A percentile compares a stretch with the other conserved stretches of the same genome.
phyloP scores from a whole-genome alignment of 202 grass and related monocot species.

The Setaria viridis region DNA sequence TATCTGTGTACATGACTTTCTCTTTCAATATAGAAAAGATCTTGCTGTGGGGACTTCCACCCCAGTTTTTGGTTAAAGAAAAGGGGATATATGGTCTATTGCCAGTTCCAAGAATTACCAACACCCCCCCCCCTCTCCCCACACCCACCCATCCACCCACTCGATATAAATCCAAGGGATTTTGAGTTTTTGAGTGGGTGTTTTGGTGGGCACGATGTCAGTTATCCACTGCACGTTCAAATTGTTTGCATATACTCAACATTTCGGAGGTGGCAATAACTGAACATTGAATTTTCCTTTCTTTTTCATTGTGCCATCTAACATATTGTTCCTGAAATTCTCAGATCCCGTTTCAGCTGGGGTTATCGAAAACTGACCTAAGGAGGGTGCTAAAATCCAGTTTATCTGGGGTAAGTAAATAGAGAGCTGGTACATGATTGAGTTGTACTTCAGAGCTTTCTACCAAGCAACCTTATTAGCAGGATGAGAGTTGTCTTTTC shows the following conservation, averaged over 20 bases:
- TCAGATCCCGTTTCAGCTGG: slow-evolving; percentile 97
- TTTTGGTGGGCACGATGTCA: background rate
- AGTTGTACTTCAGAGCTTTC: slow-evolving; percentile 23
- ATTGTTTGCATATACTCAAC: background rate
- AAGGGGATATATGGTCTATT: background rate
- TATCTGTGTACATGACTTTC: no score
- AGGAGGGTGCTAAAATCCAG: slow-evolving; percentile 97
- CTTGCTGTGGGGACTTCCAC: no score
- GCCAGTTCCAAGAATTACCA: background rate
- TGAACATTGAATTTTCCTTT: slow-evolving; percentile 11
- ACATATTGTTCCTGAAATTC: slow-evolving; percentile 32
- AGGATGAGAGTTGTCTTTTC: slow-evolving; percentile 7
- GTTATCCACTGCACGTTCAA: background rate
- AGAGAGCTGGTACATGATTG: slow-evolving; percentile 25
- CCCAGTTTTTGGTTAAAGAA: no score
- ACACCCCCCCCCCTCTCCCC: background rate
- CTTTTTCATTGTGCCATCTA: slow-evolving; percentile 3
- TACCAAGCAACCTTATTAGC: background rate
- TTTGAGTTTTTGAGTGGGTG: background rate
- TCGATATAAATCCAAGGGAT: no score
- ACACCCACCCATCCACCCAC: no score
- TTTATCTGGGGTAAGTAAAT: slow-evolving; percentile 86
- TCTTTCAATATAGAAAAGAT: no score
- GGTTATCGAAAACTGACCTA: slow-evolving; percentile 90
- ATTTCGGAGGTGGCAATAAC: slow-evolving; percentile 3